phyloP scores from a whole-genome alignment of 208 protist species.

The Entamoeba invadens region DNA sequence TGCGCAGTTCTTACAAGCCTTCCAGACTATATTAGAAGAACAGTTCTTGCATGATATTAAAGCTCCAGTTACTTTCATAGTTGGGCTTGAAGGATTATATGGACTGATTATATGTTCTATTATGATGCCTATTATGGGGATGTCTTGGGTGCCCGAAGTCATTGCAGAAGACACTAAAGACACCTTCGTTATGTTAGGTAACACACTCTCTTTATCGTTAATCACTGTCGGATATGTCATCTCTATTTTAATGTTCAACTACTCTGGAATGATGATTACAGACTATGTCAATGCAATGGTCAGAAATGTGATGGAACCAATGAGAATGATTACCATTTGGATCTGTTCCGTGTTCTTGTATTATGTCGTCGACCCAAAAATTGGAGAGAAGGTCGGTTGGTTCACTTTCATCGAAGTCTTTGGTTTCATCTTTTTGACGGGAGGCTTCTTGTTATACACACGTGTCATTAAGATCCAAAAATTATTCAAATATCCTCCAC shows the following conservation, averaged over 20 bases:
- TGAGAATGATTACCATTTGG: conserved; percentile 40
- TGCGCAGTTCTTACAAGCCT: conserved; percentile 61
- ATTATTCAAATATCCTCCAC: too few species aligned
- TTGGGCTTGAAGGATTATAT: conserved; percentile 64
- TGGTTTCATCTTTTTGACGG: conserved; percentile 30
- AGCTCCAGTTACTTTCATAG: conserved; percentile 58
- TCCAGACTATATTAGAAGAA: conserved; percentile 66
- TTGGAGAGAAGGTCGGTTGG: conserved; percentile 32
- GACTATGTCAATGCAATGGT: conserved; percentile 16
- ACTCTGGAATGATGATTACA: conserved; percentile 39
- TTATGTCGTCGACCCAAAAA: conserved; percentile 27
- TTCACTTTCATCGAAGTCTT: conserved; percentile 36
- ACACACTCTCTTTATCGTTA: background rate
- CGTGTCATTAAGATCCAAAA: background rate
- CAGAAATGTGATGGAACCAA: conserved; percentile 37
- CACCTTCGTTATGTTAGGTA: conserved; percentile 25
- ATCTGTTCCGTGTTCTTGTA: conserved; percentile 34
- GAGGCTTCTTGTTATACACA: background rate
- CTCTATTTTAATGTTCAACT: conserved; percentile 39
- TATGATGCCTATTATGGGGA: conserved; percentile 45
- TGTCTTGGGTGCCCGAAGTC: background rate
- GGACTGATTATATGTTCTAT: conserved; percentile 51
- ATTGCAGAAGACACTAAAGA: conserved; percentile 27
- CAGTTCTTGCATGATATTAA: conserved; percentile 51
- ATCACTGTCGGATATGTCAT: conserved; percentile 27